These are phyloP conservation scores for Aspergillus puulaauensis DNA, from an alignment of 2,329 filamentous ascomycete genomes.

Conservation along the genomic window DNA sequence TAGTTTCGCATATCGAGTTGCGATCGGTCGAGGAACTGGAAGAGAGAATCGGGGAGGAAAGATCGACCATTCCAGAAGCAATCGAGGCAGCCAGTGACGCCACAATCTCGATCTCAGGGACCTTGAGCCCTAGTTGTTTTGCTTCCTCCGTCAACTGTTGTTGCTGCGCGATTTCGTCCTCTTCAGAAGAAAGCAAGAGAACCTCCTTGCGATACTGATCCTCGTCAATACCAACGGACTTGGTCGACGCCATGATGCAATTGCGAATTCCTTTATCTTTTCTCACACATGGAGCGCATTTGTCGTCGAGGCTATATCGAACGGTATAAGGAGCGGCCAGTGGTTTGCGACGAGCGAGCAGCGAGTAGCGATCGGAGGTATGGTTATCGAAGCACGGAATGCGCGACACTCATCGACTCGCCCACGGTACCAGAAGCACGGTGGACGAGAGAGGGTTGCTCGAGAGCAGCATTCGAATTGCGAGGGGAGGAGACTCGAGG, in stretches of 20 bases:
- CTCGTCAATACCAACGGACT: constrained; percentile 32
- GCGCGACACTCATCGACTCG: constrained; percentile 24
- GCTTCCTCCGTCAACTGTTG: constrained; percentile 39
- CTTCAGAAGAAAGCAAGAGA: constrained; percentile 31
- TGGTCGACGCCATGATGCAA: constrained; percentile 24
- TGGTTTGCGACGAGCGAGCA: background rate
- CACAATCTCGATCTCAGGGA: constrained; percentile 32
- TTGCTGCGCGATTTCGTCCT: constrained; percentile 39
- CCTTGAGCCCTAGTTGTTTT: constrained; percentile 35
- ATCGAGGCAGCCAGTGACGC: constrained; percentile 38
- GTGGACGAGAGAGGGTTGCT: constrained; percentile 31
- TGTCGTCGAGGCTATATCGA: background rate
- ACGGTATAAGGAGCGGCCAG: background rate
- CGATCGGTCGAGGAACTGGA: constrained; percentile 34
- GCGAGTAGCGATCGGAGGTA: background rate
- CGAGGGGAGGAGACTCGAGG: constrained; percentile 13
- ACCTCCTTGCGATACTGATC: constrained; percentile 39
- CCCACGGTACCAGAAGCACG: constrained; percentile 31
- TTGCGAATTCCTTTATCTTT: constrained; percentile 17
- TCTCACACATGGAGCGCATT: constrained; percentile 15
- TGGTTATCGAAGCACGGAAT: constrained; percentile 10
- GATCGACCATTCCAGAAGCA: constrained; percentile 34
- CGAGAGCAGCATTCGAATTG: constrained; percentile 32
- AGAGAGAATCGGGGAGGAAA: constrained; percentile 34
- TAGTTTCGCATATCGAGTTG: constrained; percentile 30